Evolutionary conservation across 2,329 filamentous ascomycete genomes (phyloP).

Genomic region (Dactylellina haptotyla): DNA sequence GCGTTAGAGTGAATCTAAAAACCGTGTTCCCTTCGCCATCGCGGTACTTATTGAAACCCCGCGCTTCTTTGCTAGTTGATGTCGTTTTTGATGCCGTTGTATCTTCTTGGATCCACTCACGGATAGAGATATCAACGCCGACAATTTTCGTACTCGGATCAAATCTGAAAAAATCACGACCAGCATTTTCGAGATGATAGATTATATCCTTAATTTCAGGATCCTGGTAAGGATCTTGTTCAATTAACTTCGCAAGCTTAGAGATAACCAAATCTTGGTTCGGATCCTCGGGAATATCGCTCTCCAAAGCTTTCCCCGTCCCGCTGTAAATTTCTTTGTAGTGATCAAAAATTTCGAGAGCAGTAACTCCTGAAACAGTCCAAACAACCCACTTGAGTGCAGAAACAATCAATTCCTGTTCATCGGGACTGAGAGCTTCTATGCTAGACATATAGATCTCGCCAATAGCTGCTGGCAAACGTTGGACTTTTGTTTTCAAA

Average conservation of each 20-base stretch:
- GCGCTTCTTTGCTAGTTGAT: slow-evolving; percentile 7
- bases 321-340: slow-evolving; percentile 15
- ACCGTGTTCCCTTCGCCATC: slow-evolving; percentile 21
- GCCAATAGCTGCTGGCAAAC: slow-evolving; percentile 20
- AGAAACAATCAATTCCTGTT: slow-evolving; percentile 24
- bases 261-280: neutral
- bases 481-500: slow-evolving; percentile 11
- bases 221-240: slow-evolving; percentile 23
- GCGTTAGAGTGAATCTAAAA: slow-evolving; percentile 31
- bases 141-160: slow-evolving; percentile 28
- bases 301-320: neutral
- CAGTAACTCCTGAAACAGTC: slow-evolving; percentile 13
- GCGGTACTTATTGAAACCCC: slow-evolving; percentile 28
- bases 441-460: slow-evolving; percentile 32
- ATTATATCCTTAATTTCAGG: slow-evolving; percentile 42
- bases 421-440: slow-evolving; percentile 22
- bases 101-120: slow-evolving; percentile 42
- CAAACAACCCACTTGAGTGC: slow-evolving; percentile 40
- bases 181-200: slow-evolving; percentile 37
- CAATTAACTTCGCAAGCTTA: neutral
- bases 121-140: slow-evolving; percentile 34
- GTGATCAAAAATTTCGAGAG: slow-evolving; percentile 27
- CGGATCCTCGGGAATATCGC: neutral
- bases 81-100: neutral
- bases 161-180: slow-evolving; percentile 37